Conservation (phyloP, 345 rosid genomes). For the Gossypium arboreum region DNA sequence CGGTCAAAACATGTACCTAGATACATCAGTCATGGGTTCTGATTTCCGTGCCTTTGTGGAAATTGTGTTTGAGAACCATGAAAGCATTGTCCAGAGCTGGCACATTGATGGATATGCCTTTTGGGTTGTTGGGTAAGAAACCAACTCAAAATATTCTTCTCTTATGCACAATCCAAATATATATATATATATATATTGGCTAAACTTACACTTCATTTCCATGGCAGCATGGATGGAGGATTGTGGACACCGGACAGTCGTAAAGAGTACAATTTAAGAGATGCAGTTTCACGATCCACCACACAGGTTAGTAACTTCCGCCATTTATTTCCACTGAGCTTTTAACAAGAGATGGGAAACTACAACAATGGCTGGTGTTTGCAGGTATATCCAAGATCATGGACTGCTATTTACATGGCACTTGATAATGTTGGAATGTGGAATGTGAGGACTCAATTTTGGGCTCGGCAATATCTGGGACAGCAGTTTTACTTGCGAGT, state of each 20-base stretch:
- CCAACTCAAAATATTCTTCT: not conserved
- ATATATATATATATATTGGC: too few species aligned
- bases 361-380: not conserved
- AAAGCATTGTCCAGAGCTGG: constrained; percentile 72
- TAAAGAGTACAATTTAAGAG: constrained; percentile 63
- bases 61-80: constrained; percentile 72
- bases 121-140: constrained; percentile 86
- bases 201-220: not conserved
- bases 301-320: constrained; percentile 37
- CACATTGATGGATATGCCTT: constrained; percentile 77
- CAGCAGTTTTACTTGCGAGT: constrained; percentile 85
- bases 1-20: constrained; percentile 37
- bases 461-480: constrained; percentile 93
- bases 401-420: constrained; percentile 84
- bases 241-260: constrained; percentile 61
- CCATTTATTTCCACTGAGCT: not conserved
- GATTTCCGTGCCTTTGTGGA: constrained; percentile 59
- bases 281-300: constrained; percentile 73
- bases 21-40: constrained; percentile 77
- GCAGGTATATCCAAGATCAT: constrained; percentile 89
- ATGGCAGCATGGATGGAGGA: constrained; percentile 77
- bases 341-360: not conserved
- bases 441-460: constrained; percentile 78
- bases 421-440: constrained; percentile 96
- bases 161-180: not conserved